These are phyloP conservation scores for Cryptosporidium sp. DNA, from an alignment of 169 alveolate species.

Conservation along the genomic window DNA sequence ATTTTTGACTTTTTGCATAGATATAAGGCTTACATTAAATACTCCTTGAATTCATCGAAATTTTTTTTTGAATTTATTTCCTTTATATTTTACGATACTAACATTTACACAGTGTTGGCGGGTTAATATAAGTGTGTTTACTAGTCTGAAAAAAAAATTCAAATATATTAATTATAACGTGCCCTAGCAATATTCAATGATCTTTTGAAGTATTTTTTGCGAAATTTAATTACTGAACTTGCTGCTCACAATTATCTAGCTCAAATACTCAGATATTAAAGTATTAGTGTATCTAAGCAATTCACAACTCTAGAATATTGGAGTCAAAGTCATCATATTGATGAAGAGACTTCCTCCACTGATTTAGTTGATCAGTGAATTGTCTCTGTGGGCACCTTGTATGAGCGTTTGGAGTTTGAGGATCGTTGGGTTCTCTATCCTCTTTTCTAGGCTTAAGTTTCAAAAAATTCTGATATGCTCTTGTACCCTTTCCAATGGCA, in stretches of 20 bases:
- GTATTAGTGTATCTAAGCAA: neutral
- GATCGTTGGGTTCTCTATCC: slow-evolving; percentile 52
- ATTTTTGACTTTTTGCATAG: slow-evolving; percentile 5
- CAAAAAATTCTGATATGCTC: slow-evolving; percentile 70
- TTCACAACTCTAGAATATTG: neutral
- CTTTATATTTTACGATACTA: neutral
- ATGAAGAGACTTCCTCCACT: slow-evolving; percentile 70
- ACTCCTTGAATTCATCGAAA: neutral
- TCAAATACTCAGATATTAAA: neutral
- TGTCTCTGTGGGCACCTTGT: slow-evolving; percentile 74
- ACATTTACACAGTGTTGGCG: neutral
- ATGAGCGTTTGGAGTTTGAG: slow-evolving; percentile 75
- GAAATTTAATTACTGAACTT: neutral
- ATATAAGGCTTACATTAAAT: neutral
- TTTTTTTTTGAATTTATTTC: slow-evolving; percentile 2
- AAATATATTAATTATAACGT: too few relatives aligned
- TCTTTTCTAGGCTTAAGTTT: slow-evolving; percentile 61
- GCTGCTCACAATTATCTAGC: neutral
- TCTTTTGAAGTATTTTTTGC: neutral
- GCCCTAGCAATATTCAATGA: neutral
- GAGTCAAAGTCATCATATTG: slow-evolving; percentile 61
- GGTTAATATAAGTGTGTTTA: neutral
- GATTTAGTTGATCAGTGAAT: slow-evolving; percentile 44
- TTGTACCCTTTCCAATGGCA: slow-evolving; percentile 71
- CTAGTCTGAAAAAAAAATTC: neutral